Conservation (phyloP, 2,329 filamentous ascomycete genomes). For the Fusarium napiforme region DNA sequence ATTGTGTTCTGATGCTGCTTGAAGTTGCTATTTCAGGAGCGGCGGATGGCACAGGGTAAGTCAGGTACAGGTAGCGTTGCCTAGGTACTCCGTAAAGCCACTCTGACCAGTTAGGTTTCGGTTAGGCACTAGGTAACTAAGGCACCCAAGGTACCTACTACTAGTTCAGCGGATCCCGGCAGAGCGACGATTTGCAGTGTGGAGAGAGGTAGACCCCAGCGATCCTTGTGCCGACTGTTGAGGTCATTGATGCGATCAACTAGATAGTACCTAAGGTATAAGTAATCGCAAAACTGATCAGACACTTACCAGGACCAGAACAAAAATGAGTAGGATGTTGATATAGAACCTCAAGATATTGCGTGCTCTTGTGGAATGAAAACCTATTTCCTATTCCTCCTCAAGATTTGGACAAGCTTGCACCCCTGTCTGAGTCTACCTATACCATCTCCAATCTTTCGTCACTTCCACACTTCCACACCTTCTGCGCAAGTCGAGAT, state of each 20-base stretch:
- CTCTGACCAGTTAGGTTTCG: not conserved
- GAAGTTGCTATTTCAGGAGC: not conserved
- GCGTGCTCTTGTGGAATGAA: slow-evolving; percentile 6
- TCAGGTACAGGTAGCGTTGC: not conserved
- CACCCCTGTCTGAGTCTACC: not conserved
- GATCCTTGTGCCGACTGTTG: slow-evolving; percentile 34
- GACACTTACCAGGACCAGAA: not conserved
- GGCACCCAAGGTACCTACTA: too few species aligned
- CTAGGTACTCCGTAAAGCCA: not conserved
- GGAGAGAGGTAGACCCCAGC: slow-evolving; percentile 6
- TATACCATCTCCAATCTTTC: not conserved
- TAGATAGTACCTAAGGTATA: not conserved
- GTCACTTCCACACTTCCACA: not conserved
- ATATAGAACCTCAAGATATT: too few species aligned
- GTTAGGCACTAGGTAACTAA: not conserved
- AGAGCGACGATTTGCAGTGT: not conserved
- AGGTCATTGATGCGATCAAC: slow-evolving; percentile 34
- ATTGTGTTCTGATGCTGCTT: not conserved
- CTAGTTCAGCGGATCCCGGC: not conserved
- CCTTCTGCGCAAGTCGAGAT: slow-evolving; percentile 7
- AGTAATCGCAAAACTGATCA: not conserved
- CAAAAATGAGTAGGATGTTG: not conserved
- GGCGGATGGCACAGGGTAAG: slow-evolving; percentile 1
- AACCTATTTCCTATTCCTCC: not conserved
- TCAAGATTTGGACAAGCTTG: not conserved